Base-by-base conservation (phyloP, 2,329 filamentous ascomycete genomes). In the Botryosphaeria agaves region DNA sequence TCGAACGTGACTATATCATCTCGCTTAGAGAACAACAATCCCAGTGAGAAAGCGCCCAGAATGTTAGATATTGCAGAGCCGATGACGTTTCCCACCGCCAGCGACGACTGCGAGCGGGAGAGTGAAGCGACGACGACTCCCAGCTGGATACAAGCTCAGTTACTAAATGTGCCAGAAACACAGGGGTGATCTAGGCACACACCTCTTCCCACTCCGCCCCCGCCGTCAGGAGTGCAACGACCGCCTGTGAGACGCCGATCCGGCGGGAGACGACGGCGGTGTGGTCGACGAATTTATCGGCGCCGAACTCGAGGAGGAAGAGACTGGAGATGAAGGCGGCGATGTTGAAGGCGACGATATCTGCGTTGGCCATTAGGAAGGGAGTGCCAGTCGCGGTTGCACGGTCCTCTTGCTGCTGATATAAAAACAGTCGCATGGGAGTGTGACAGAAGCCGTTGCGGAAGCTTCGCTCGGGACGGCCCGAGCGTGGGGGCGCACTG, bases 151-250 rank as follows among this genome's bases (percentile, higher is more conserved):
- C 14, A 24, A 27, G 18, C 24, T 21, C 14, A 29, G 23, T 9
- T 8, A 23, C 3, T 23, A 12, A 12, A 9, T 12, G 12, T 8
- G 12, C 20, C 14, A 5, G 28, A 30, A 4, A 9, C n/a, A n/a
- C n/a, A n/a, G n/a, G n/a, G n/a, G n/a, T n/a, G n/a, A n/a, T n/a
- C n/a, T n/a, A n/a, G n/a, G 2, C 28, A 28, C 40, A 27, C 42
- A 64, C 62, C 55, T 69, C 64, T 55, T 69, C 66, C 54, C 59
- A 70, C 48, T 69, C 64, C 25, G 56, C 62, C 12, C 64, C 64
- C 8, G 59, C 62, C 3, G 64, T 68, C 20, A 70, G 47, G 5
- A 70, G 51, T 3, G 55, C 61, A 36, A 69, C 57, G 16, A 68
- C 31, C 3, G 60, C 59, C 18, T 56, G 53, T 2, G 62, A 56